phyloP scores from a whole-genome alignment of 1,139 yeast genomes.

The Protomyces lactucae-debilis region DNA sequence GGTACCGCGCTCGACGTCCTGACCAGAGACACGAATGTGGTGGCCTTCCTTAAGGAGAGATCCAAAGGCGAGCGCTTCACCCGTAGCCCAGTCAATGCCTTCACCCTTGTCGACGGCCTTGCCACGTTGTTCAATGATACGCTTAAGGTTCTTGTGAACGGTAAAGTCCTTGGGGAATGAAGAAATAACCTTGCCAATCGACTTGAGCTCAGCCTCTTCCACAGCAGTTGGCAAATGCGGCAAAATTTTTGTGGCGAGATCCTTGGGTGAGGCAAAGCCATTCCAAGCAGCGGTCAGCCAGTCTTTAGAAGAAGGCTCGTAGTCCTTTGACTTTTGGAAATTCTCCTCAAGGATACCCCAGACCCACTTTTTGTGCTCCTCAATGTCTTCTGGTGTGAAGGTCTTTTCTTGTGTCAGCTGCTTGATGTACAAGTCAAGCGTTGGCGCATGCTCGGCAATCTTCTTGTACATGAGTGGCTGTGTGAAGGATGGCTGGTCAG shows the following conservation, averaged over 20 bases:
- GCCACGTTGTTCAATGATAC: conserved; percentile 82
- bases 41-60: conserved; percentile 87
- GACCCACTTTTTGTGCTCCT: conserved; percentile 96
- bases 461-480: conserved; percentile 95
- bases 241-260: conserved; percentile 87
- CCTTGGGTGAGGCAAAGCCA: conserved; percentile 96
- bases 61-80: conserved; percentile 98
- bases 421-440: conserved; percentile 76
- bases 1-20: conserved; percentile 99
- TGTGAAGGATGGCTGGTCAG: conserved; percentile 98
- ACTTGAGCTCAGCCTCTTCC: conserved; percentile 62
- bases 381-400: conserved; percentile 82
- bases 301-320: conserved; percentile 87
- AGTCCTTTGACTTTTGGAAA: conserved; percentile 79
- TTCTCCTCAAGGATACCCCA: conserved; percentile 93
- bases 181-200: conserved; percentile 72
- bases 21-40: conserved; percentile 96
- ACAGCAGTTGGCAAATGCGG: conserved; percentile 97
- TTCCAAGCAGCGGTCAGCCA: conserved; percentile 99
- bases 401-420: conserved; percentile 80
- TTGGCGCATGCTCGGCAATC: conserved; percentile 83
- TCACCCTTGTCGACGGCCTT: conserved; percentile 84
- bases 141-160: conserved; percentile 91
- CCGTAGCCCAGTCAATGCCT: conserved; percentile 98
- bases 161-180: conserved; percentile 82